Conservation (phyloP, 352 stramenopile species). For the Pythium aquatile region DNA sequence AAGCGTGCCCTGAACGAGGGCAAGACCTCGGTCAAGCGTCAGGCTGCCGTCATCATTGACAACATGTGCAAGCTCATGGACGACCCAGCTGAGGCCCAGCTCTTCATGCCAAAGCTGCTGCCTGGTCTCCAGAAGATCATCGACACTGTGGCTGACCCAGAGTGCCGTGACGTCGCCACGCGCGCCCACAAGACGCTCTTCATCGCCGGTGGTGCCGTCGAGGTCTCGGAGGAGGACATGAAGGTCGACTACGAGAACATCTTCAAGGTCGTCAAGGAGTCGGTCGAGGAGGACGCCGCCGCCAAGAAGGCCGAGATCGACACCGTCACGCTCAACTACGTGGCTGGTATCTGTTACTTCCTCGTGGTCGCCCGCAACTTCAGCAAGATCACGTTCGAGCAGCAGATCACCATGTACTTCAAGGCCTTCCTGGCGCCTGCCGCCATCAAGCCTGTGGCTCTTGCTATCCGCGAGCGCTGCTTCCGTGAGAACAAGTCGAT, state of each 20-base stretch:
- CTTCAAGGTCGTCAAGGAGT: constrained; percentile 72
- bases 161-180: constrained; percentile 95
- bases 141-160: constrained; percentile 94
- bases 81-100: constrained; percentile 94
- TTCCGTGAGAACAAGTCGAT: constrained; percentile 91
- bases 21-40: constrained; percentile 96
- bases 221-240: constrained; percentile 89
- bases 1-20: constrained; percentile 95
- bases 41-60: constrained; percentile 98
- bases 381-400: constrained; percentile 93
- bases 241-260: constrained; percentile 91
- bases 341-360: constrained; percentile 83
- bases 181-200: constrained; percentile 94
- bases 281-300: constrained; percentile 71
- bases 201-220: constrained; percentile 91
- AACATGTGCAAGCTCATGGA: constrained; percentile 99
- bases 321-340: constrained; percentile 89
- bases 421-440: constrained; percentile 71
- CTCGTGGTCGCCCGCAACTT: constrained; percentile 91
- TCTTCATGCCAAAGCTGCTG: constrained; percentile 97
- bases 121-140: constrained; percentile 97
- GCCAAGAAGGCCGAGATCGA: constrained; percentile 89
- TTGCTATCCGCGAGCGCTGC: constrained; percentile 80
- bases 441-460: constrained; percentile 63
- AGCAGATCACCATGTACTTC: constrained; percentile 90